Evolutionary conservation across 176 grass and related monocot species (phyloP), one percentile per base, ranked within the genome.

Genomic region (Pharus latifolius): DNA sequence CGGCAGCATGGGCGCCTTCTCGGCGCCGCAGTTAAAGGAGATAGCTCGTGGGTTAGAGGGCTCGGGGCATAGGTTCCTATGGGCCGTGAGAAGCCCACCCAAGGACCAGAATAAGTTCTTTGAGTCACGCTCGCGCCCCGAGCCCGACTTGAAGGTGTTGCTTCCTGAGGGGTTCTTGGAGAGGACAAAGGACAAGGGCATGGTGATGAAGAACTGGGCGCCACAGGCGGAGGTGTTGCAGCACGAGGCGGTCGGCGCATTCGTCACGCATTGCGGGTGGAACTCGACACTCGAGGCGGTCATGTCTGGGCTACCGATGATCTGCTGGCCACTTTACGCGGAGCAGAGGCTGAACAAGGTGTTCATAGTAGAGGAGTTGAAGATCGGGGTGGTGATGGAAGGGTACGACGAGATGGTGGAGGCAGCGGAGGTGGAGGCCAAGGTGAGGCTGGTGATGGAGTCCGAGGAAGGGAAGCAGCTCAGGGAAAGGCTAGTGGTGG

Each of bases 321-420:
- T 96, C 1, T 83, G 68, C 43, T 96, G 83, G 87, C 91, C 87
- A 2, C 15, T 91, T 20, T 96, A 80, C 51, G 91, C 91, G 23
- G 91, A 96, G 72, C 91, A 96, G 49, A 10, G 53, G 24, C 3
- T 78, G 8, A 96, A 96, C 62, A 90, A 84, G 65, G 78, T 83
- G 25, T 42, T 84, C 45, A 73, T 96, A 77, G 81, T 88, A 23
- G 82, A 85, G 40, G 81, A 85, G 45, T 74, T 85, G 81, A 54
- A 15, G 22, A 30, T 96, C 16, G 84, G 50, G 0, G 70, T 91
- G 40, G 12, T 48, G 37, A 2, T 96, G 24, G 75, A 70, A 19
- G 81, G 73, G 0, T 85, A 63, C 29, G 83, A 88, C 14, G 13
- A 75, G 15, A 38, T 88, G 11, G 91, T 91, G 16, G 35, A 3